Evolutionary conservation across 2,329 filamentous ascomycete species (phyloP).

Genomic region (Mycosphaerella sp.): DNA sequence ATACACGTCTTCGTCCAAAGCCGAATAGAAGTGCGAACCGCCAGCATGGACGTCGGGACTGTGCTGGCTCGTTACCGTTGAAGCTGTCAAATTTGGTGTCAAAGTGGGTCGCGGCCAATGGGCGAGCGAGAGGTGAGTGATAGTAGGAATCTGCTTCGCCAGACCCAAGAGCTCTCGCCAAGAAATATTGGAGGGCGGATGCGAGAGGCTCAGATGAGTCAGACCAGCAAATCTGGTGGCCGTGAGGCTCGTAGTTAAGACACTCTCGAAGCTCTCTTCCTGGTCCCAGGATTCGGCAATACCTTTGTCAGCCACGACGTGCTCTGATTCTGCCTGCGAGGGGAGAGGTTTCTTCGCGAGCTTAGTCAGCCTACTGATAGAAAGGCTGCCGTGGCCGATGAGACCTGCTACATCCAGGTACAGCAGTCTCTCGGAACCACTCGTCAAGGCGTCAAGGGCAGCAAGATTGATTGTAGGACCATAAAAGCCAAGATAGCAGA

Average conservation of each 20-base stretch:
- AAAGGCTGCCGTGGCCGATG: constrained; percentile 42
- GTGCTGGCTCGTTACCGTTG: constrained; percentile 39
- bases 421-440: constrained; percentile 41
- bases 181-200: constrained; percentile 43
- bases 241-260: constrained; percentile 23
- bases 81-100: constrained; percentile 48
- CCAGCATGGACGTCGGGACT: constrained; percentile 43
- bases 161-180: constrained; percentile 53
- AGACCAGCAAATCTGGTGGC: constrained; percentile 46
- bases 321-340: background rate
- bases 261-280: constrained; percentile 27
- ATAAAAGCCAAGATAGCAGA: constrained; percentile 52
- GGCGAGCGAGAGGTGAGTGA: constrained; percentile 57
- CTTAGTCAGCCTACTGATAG: constrained; percentile 37
- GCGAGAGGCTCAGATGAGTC: constrained; percentile 53
- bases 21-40: constrained; percentile 49
- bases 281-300: constrained; percentile 46
- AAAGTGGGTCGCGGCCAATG: constrained; percentile 55
- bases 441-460: constrained; percentile 48
- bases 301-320: background rate
- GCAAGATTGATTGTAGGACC: constrained; percentile 39
- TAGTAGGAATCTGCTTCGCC: constrained; percentile 47
- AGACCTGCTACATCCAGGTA: constrained; percentile 50
- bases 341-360: constrained; percentile 35
- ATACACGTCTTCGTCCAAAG: constrained; percentile 49